Percentiles rank a stretch among this genome's conserved stretches.
Conservation (phyloP, 495 filamentous ascomycete species). For the Acidiella bohemica region DNA sequence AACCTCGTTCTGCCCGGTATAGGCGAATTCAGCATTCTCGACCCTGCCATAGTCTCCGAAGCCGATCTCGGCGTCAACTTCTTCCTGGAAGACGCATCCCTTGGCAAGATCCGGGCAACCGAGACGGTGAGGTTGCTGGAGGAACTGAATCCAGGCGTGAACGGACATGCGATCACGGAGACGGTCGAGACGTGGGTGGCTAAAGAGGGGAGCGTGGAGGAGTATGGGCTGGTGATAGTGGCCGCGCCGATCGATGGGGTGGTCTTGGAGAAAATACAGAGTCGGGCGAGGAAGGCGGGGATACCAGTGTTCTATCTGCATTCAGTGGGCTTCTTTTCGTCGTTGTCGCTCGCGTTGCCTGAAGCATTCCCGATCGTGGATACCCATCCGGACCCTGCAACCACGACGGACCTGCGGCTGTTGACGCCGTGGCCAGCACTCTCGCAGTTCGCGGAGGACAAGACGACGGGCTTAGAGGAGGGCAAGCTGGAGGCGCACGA, state of each 20-base stretch:
- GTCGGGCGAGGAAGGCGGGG: slow-evolving; percentile 43
- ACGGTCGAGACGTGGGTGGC: slow-evolving; percentile 30
- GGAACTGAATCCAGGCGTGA: slow-evolving; percentile 93
- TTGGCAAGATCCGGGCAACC: slow-evolving; percentile 72
- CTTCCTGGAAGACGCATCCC: slow-evolving; percentile 67
- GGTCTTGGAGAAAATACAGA: slow-evolving; percentile 42
- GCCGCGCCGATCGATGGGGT: slow-evolving; percentile 49
- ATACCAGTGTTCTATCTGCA: slow-evolving; percentile 73
- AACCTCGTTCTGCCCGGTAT: slow-evolving; percentile 89
- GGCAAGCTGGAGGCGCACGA: slow-evolving; percentile 39
- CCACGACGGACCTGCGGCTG: slow-evolving; percentile 74
- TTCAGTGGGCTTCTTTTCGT: slow-evolving; percentile 77
- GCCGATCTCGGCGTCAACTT: slow-evolving; percentile 90
- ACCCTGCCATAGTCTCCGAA: slow-evolving; percentile 62
- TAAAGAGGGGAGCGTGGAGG: slow-evolving; percentile 33
- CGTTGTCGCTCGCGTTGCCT: slow-evolving; percentile 64
- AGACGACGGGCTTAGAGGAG: slow-evolving; percentile 50
- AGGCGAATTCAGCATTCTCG: slow-evolving; percentile 87
- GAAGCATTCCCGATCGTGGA: slow-evolving; percentile 84
- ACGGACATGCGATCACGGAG: slow-evolving; percentile 46
- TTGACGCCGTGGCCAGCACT: slow-evolving; percentile 83
- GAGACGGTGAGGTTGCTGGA: slow-evolving; percentile 59
- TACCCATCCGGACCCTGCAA: slow-evolving; percentile 81
- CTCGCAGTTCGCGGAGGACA: slow-evolving; percentile 43
- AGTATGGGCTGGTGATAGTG: slow-evolving; percentile 63